Evolutionary conservation across 805 yeast species (phyloP), one percentile per base, ranked within the genome.

Genomic region (Wickerhamomyces alni): DNA sequence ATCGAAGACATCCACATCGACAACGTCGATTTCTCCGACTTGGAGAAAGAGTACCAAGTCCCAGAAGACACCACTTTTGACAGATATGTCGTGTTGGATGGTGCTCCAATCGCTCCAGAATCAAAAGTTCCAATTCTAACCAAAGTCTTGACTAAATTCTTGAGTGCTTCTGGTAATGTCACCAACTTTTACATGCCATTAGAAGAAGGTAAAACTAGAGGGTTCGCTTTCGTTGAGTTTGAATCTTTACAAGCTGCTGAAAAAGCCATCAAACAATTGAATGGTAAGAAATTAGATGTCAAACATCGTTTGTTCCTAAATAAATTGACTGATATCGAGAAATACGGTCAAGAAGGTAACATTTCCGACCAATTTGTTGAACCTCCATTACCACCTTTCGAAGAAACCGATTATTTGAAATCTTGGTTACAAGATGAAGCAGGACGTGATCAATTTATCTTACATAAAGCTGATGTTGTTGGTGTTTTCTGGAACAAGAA

Each of bases 41-140:
- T 91, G 57, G 97, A 91, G 62, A 79, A 73, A 41, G 70, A 86
- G 63, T 87, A 74, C 62, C 63, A 75, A 18, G 79, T 83, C 36
- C 74, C 76, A 41, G 77, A 74, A 39, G 77, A 75, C 38, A 66
- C 72, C 42, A 75, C 79, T 37, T 71, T 85, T 41, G 95, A 86
- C 55, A 76, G 76, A 55, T 88, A 77, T 57, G 78, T 91, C 42
- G 85, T 91, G 24, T 83, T 87, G 37, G 97, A 88, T 60, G 99
- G 99, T 35, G 89, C 95, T 10, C 99, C 99, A 50, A 71, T 87
- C 45, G 95, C 95, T 19, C 96, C 97, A 42, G 95, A 82, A 59
- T 62, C 87, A 38, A 93, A 93, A 66, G 85, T 80, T 37, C 85
- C 87, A 40, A 78, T 85, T 42, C 74, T 93, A 58, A 75, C 80